These are phyloP conservation scores for Apiospora pterosperma DNA, from an alignment of 2,329 filamentous ascomycete species.

Conservation along the genomic window DNA sequence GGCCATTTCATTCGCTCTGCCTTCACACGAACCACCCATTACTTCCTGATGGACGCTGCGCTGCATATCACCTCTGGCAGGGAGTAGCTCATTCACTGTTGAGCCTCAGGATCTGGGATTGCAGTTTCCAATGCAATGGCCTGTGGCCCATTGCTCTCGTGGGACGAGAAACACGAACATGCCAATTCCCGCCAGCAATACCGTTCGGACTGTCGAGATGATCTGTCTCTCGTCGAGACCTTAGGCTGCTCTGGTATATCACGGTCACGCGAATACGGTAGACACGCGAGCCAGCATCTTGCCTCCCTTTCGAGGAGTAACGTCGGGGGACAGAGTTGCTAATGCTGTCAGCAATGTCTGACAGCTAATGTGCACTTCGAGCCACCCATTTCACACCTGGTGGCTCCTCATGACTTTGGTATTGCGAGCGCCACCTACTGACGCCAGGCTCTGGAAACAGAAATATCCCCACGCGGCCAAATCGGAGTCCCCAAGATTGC, in stretches of 20 bases:
- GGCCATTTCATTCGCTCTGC: neutral
- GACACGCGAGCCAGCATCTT: neutral
- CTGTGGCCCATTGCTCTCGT: neutral
- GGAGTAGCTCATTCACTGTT: too few species aligned
- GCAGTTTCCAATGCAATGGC: too few species aligned
- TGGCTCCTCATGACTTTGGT: neutral
- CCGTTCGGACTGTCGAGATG: neutral
- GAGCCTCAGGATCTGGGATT: too few species aligned
- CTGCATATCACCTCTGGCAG: too few species aligned
- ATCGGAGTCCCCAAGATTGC: neutral
- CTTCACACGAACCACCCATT: slow-evolving; percentile 16
- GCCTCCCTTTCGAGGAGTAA: neutral
- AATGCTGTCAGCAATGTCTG: neutral
- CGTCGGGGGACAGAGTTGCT: neutral
- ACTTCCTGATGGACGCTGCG: neutral
- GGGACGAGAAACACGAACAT: neutral
- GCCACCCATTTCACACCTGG: neutral
- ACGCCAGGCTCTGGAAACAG: neutral
- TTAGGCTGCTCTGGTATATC: too few species aligned
- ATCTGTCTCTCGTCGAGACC: neutral
- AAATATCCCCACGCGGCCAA: neutral
- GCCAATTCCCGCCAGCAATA: neutral
- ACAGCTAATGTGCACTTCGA: neutral
- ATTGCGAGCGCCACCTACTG: neutral
- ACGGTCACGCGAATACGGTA: neutral